Evolutionary conservation across 495 filamentous ascomycete genomes (phyloP).

Genomic region (Penicillium ochrochloron): DNA sequence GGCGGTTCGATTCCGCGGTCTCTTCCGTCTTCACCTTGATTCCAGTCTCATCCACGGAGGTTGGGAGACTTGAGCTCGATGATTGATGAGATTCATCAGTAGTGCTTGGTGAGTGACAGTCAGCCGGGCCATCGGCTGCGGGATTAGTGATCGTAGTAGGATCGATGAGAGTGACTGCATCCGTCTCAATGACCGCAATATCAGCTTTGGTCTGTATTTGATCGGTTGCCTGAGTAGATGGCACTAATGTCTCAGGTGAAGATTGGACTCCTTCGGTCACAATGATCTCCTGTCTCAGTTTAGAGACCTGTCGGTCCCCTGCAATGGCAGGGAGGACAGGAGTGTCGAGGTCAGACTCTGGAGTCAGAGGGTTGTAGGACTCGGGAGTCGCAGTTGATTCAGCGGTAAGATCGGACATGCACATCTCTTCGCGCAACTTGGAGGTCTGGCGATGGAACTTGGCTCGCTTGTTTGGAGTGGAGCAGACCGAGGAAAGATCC

Average conservation of each 20-base stretch:
- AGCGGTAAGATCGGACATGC: constrained; percentile 34
- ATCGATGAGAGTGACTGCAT: constrained; percentile 2
- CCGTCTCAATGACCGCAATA: constrained; percentile 1
- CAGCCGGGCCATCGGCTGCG: constrained; percentile 21
- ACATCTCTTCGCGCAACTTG: constrained; percentile 47
- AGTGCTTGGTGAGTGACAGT: constrained; percentile 40
- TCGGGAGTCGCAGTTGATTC: constrained; percentile 26
- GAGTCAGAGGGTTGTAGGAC: constrained; percentile 20
- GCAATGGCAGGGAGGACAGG: constrained; percentile 1
- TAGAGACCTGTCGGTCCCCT: constrained; percentile 20
- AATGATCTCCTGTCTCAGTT: constrained; percentile 26
- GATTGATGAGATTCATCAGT: constrained; percentile 45
- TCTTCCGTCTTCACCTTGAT: constrained; percentile 38
- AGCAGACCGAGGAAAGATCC: constrained; percentile 27
- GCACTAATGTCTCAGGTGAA: constrained; percentile 10
- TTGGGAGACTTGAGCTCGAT: constrained; percentile 44
- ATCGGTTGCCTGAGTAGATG: constrained; percentile 11
- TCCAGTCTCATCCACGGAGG: constrained; percentile 40
- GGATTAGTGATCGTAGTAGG: constrained; percentile 8
- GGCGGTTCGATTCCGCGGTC: constrained; percentile 14
- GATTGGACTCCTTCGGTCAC: constrained; percentile 14
- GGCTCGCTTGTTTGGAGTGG: constrained; percentile 42
- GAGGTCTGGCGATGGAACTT: constrained; percentile 47
- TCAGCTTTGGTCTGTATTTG: not conserved
- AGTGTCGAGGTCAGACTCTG: constrained; percentile 18